Conservation (phyloP, 2,329 filamentous ascomycete species). For the Ophiosphaerella herpotricha region DNA sequence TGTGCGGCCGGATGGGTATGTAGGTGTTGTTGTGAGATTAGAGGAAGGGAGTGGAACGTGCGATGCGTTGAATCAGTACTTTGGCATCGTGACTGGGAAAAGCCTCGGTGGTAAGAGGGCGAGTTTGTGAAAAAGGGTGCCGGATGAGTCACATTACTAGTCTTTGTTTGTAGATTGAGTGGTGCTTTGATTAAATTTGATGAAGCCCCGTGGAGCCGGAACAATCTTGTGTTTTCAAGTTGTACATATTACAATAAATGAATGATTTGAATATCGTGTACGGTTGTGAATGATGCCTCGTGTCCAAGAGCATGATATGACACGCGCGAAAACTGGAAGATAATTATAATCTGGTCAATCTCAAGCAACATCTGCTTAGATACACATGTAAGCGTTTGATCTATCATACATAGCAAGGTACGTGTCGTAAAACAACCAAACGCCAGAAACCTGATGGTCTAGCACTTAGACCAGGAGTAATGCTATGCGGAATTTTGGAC, state of each 20-base stretch:
- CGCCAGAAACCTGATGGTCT: slow-evolving; percentile 5
- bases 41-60: slow-evolving; percentile 78
- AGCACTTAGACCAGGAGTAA: slow-evolving; percentile 8
- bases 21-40: slow-evolving; percentile 74
- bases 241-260: no score
- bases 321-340: no score
- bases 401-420: no score
- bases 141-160: background rate
- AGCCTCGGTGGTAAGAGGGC: slow-evolving; percentile 49
- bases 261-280: no score
- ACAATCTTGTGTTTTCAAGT: background rate
- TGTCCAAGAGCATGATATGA: no score
- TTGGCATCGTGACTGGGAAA: slow-evolving; percentile 72
- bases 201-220: no score
- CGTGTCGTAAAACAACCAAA: background rate
- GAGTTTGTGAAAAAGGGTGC: slow-evolving; percentile 21
- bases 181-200: background rate
- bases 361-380: no score
- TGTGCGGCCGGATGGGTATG: slow-evolving; percentile 84
- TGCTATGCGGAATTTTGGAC: background rate
- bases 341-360: no score
- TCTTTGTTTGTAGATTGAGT: background rate
- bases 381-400: no score
- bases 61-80: slow-evolving; percentile 84
- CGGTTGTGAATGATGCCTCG: no score